Evolutionary conservation across 139 green algal species (phyloP), one percentile per base, ranked within the genome.

Genomic region (Chara braunii): DNA sequence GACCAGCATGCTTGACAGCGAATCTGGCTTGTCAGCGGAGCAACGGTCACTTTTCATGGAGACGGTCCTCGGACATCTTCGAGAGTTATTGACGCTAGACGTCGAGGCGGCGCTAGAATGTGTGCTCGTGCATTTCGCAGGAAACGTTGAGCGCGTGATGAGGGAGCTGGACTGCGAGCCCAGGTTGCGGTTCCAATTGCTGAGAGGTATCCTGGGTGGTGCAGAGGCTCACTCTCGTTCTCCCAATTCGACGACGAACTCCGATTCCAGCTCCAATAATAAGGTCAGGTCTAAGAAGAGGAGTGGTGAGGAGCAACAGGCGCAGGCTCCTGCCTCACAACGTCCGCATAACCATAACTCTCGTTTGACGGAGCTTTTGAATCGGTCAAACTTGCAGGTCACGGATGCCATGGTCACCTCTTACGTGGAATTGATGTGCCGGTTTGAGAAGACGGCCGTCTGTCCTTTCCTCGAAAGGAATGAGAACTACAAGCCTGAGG

Each of bases 381-480:
- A 61, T 48, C 51, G 11, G 3, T 26, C 32, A 5, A 4, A 11
- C 3, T n/a, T 70, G 18, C 28, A 70, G 23, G 23, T 70, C 6
- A 68, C 60, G 11, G 60, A 45, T 8, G 51, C 24, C n/a, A 71
- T 71, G 58, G 40, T 12, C 18, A 26, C 40, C 23, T 43, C 36
- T 6, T 66, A 28, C 23, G 22, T 69, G 35, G 22, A 72, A 48
- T 72, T 88, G 50, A 54, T 89, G 23, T 88, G 83, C 62, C 62
- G 64, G 36, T 88, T 80, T 31, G 65, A 87, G 48, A 74, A 74
- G 2, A 22, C 26, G 8, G 45, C 44, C 29, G 83, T 89, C 28
- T 70, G 85, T 18, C 72, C 80, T 28, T 88, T 86, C 63, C 71
- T 88, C 37, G 66, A 82, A 36, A 34, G 28, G 32, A 55, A 83